Conservation (phyloP, 495 filamentous ascomycete genomes). For the Aspergillus funiculosus region DNA sequence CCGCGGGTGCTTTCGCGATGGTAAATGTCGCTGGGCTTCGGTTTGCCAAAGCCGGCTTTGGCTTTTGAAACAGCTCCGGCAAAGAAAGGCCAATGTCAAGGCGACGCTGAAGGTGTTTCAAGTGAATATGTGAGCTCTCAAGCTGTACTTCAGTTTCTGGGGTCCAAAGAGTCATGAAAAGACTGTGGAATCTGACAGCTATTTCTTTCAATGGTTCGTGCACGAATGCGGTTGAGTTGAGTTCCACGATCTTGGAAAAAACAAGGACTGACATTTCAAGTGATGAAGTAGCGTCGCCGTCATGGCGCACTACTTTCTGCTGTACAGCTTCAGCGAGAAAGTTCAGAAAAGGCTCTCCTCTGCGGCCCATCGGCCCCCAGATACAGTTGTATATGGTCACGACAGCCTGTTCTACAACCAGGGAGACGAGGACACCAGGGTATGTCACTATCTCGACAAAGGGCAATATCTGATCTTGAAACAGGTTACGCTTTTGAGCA, state of each 20-base stretch:
- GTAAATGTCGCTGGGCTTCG: constrained; percentile 36
- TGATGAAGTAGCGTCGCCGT: constrained; percentile 3
- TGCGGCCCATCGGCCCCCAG: constrained; percentile 44
- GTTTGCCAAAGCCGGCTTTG: constrained; percentile 13
- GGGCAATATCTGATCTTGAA: constrained; percentile 38
- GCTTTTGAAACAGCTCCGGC: constrained; percentile 16
- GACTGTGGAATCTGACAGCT: constrained; percentile 12
- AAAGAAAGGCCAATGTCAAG: constrained; percentile 37
- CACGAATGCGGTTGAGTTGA: constrained; percentile 29
- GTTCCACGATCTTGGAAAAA: constrained; percentile 25
- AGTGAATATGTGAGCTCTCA: constrained; percentile 10
- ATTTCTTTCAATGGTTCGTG: constrained; percentile 19
- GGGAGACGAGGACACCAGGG: constrained; percentile 45
- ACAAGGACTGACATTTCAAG: constrained; percentile 20
- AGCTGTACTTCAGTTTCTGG: constrained; percentile 4
- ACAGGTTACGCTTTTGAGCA: constrained; percentile 22
- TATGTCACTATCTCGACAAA: constrained; percentile 50
- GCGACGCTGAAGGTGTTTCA: constrained; percentile 24
- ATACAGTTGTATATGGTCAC: constrained; percentile 54
- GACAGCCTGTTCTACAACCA: constrained; percentile 49
- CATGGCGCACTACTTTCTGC: background rate
- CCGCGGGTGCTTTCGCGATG: constrained; percentile 36
- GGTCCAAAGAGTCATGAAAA: constrained; percentile 6
- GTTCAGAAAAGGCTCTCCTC: constrained; percentile 39
- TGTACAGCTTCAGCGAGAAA: constrained; percentile 25